Evolutionary conservation across 208 protist genomes (phyloP).

Genomic region (Wallacemonas sp.): DNA sequence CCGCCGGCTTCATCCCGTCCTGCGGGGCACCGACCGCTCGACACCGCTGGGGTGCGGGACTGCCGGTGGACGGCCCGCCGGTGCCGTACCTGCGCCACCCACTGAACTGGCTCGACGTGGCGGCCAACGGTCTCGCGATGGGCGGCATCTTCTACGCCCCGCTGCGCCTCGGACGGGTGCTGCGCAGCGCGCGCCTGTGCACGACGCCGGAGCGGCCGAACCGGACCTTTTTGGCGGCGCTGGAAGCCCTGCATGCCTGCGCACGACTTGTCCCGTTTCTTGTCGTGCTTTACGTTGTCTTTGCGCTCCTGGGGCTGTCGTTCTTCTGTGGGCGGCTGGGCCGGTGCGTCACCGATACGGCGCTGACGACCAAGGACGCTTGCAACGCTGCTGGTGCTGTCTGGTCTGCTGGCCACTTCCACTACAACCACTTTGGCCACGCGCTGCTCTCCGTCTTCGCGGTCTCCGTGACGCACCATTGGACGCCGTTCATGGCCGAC

Average conservation of each 20-base stretch:
- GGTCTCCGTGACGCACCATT: slow-evolving; percentile 45
- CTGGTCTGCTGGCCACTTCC: slow-evolving; percentile 29
- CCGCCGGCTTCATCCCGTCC: slow-evolving; percentile 28
- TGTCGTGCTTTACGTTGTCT: slow-evolving; percentile 38
- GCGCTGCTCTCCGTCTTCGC: slow-evolving; percentile 63
- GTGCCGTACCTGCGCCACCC: slow-evolving; percentile 46
- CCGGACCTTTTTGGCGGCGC: slow-evolving; percentile 22
- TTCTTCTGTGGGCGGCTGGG: slow-evolving; percentile 53
- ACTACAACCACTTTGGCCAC: slow-evolving; percentile 61
- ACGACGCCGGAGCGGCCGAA: slow-evolving; percentile 45
- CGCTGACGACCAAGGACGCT: neutral
- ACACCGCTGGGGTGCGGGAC: too few relatives aligned
- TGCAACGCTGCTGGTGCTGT: slow-evolving; percentile 26
- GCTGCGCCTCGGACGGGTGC: slow-evolving; percentile 36
- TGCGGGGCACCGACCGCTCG: too few relatives aligned
- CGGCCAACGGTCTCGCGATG: slow-evolving; percentile 40
- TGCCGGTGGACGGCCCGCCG: too few relatives aligned
- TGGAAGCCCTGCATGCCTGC: slow-evolving; percentile 24
- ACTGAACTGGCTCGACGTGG: slow-evolving; percentile 56
- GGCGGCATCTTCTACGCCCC: slow-evolving; percentile 42
- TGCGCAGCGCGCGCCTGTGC: slow-evolving; percentile 51
- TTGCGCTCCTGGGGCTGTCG: slow-evolving; percentile 49
- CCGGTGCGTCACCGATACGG: slow-evolving; percentile 40
- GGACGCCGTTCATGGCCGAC: slow-evolving; percentile 53
- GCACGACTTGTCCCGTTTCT: slow-evolving; percentile 30